Base-by-base conservation (phyloP, 345 rosid genomes). In the Salix suchowensis region DNA sequence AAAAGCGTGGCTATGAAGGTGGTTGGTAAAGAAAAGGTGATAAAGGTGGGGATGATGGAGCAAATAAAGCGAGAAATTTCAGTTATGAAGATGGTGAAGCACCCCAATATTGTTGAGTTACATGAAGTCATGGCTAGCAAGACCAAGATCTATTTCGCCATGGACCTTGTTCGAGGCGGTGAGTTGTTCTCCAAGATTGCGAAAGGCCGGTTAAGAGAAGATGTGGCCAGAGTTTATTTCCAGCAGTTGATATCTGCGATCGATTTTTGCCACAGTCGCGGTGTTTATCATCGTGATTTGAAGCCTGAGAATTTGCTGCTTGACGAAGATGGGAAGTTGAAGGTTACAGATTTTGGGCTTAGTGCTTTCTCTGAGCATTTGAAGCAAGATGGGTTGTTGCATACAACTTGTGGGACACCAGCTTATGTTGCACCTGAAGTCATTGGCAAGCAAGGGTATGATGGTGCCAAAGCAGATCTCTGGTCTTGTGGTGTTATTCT, bases 401-500 rank as follows among this genome's bases (percentile, higher is more conserved):
- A 91, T 74, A 95, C 97, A 0, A 89, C 97, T 14, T 95, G 97
- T 54, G 98, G 98, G 8, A 95, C 97, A 1, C 97, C 97, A 32
- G 95, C 97, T 1, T 94, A 92, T 23, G 97, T 94, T 7, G 91
- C 98, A 4, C 98, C 98, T 2, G 98, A 95, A 76, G 97, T 95
- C 4, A 95, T 91, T 7, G 84, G 90, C 19, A 88, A 87, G 39
- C 90, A 92, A 71, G 98, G 98, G 0, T 95, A 95, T 69, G 97
- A 95, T 54, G 97, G 98, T 1, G 89, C 98, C 0, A 95, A 87
- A 71, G 95, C 98, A 3, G 98, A 95, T 81, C 76, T 93, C 9
- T 95, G 97, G 98, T 92, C 98, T 6, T 95, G 98, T 58, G 98
- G 98, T 13, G 98, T 95, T 9, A 91, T 95, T 37, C 87, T 95